Evolutionary conservation across 305 asterid species (phyloP).

Genomic region (Plantago coronopus): DNA sequence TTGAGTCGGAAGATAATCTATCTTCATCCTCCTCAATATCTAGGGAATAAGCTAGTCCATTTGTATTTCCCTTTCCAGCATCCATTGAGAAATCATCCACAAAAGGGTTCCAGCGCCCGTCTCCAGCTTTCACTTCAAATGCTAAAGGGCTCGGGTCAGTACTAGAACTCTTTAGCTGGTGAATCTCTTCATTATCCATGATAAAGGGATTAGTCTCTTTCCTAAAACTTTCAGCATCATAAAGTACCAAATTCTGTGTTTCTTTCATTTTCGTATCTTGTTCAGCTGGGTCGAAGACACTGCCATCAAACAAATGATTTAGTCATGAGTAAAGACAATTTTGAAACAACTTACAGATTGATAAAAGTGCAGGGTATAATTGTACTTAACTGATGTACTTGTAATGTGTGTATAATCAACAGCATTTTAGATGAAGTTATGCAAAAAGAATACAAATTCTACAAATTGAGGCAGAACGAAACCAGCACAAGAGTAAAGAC

Average conservation of each 20-base stretch:
- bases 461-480: no score
- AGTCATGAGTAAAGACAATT: constrained; percentile 5
- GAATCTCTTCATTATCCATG: constrained; percentile 21
- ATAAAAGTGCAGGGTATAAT: constrained; percentile 15
- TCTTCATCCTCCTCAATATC: constrained; percentile 23
- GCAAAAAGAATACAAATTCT: no score
- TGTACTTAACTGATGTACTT: constrained; percentile 14
- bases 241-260: constrained; percentile 23
- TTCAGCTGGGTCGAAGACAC: constrained; percentile 40
- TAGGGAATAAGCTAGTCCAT: constrained; percentile 15
- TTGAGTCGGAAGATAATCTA: constrained; percentile 26
- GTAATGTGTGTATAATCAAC: no score
- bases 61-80: constrained; percentile 20
- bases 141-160: constrained; percentile 24
- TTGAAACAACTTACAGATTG: constrained; percentile 9
- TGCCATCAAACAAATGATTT: constrained; percentile 25
- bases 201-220: constrained; percentile 27
- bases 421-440: no score
- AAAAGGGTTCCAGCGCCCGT: constrained; percentile 34
- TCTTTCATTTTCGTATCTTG: constrained; percentile 50
- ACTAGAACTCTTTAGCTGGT: constrained; percentile 26
- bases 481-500: no score
- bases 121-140: constrained; percentile 24
- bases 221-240: constrained; percentile 23
- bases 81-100: constrained; percentile 28